Evolutionary conservation across 441 rosid species (phyloP), one percentile per base, ranked within the genome.

Genomic region (Erodium chrysanthum): DNA sequence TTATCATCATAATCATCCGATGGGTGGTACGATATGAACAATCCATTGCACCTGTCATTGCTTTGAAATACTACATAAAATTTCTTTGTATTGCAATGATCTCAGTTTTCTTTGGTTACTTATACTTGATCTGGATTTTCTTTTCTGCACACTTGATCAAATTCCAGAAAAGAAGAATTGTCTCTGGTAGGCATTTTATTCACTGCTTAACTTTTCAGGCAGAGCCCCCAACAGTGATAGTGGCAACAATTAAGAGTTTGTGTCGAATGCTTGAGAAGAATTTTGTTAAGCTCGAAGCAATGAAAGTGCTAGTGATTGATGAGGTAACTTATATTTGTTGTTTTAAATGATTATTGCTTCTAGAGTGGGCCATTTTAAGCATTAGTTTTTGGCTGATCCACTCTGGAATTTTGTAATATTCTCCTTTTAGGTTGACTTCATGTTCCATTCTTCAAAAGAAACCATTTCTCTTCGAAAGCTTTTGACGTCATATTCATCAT

Each of bases 371-470:
- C 29, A 25, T 25, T 25, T 25, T 25, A 25, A 25, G 29, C 29
- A 1, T 25, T 25, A 25, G 2, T 25, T 25, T 3, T 25, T 3
- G 3, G 2, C 29, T 25, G 29, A 25, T 25, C 29, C 29, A 25
- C 3, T 25, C 29, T 25, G 29, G 29, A 25, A 25, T 25, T 25
- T 3, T 25, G 29, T 25, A 25, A 25, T 25, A n/a, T 74, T 77
- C 65, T 42, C 68, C 70, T 33, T 31, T 61, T 73, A 90, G 98
- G 96, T 93, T 77, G 98, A 93, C 80, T 93, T 87, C 84, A 72
- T 89, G 81, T 89, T 93, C 87, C 82, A 84, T 79, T 88, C 98
- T 64, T 85, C 94, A n/a, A 90, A 83, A 76, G 87, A 90, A 85
- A 90, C 81, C 70, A 84, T 89, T 73, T 84, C 87, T 72, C 79